Base-by-base conservation (phyloP, 768 basidiomycete species). In the Tulasnella calospora region DNA sequence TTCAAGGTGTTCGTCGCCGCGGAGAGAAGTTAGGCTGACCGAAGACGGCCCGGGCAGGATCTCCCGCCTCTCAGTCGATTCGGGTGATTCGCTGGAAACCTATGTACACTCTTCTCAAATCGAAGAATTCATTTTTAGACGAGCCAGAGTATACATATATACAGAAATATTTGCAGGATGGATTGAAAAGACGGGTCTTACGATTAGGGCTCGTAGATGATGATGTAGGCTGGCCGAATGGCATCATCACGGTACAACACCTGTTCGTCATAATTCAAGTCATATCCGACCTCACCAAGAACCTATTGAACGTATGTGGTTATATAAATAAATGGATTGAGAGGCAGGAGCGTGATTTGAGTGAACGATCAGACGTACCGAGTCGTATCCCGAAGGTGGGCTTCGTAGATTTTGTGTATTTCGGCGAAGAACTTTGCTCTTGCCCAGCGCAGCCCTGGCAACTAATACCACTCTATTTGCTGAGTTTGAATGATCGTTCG, bases 211-310 rank as follows among this genome's bases (percentile, higher is more conserved):
- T 71, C 41, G 35, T 71, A 71, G 6, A 71, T 44, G 41, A 71
- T 27, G 41, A 71, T 10, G 35, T 76, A 76, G 9, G 74, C 74
- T 36, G 74, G 74, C 51, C 47, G 15, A 33, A 76, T 67, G 5
- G 74, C 74, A 30, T 76, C 51, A 21, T 76, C 51, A n/a, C 33
- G n/a, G 33, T 30, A 76, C 15, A 57, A 30, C 1, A 76, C 74
- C 74, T 76, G 55, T 21, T 76, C 74, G 55, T 76, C 74, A 30
- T 76, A 76, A 47, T 76, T 57, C 47, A 76, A 21, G 17, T 27
- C 74, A 38, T 4, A 17, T 5, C 74, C 74, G 9, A 76, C 51
- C 21, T 51, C 51, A 13, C 74, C 74, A 38, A 55, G 21, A 8
- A 76, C 51, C 74, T 76, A n/a, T 17, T 15, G 13, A 46, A 27